These are phyloP conservation scores for Pyrenula massariospora DNA, from an alignment of 495 filamentous ascomycete species.

Conservation along the genomic window DNA sequence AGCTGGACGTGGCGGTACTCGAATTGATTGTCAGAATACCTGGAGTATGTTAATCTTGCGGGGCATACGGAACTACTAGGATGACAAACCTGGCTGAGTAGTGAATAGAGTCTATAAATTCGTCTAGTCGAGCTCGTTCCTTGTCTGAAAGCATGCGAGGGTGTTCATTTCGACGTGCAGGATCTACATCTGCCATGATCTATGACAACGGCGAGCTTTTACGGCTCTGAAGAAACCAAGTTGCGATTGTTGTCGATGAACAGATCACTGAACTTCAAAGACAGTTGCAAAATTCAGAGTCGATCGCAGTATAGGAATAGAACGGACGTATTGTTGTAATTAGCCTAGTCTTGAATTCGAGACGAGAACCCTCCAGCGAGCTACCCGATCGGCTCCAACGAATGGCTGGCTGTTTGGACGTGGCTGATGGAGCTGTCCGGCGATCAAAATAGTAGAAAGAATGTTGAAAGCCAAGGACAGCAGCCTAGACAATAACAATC, in stretches of 20 bases:
- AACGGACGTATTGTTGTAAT: too few species aligned
- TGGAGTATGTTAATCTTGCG: slow-evolving; percentile 16
- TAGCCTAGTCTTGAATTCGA: too few species aligned
- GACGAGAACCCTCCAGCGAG: background rate
- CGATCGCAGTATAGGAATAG: too few species aligned
- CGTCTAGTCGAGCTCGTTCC: slow-evolving; percentile 73
- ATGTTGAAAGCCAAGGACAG: too few species aligned
- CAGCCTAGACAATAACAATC: too few species aligned
- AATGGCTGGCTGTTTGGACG: background rate
- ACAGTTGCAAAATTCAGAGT: too few species aligned
- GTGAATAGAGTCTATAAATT: slow-evolving; percentile 85
- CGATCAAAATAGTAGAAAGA: too few species aligned
- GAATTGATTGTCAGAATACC: slow-evolving; percentile 78
- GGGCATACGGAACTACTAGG: background rate
- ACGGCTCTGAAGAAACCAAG: too few species aligned
- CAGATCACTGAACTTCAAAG: too few species aligned
- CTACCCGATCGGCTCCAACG: background rate
- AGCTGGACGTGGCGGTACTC: slow-evolving; percentile 96
- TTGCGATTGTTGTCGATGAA: too few species aligned
- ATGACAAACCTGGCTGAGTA: slow-evolving; percentile 76
- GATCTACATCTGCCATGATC: slow-evolving; percentile 57
- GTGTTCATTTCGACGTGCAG: slow-evolving; percentile 67
- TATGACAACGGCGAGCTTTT: too few species aligned
- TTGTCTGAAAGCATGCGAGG: slow-evolving; percentile 69
- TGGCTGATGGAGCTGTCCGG: too few species aligned